Percentiles rank a stretch among this genome's conserved stretches.
Conservation (phyloP, 1,284 basidiomycete species). For the Amylostereum areolatum region DNA sequence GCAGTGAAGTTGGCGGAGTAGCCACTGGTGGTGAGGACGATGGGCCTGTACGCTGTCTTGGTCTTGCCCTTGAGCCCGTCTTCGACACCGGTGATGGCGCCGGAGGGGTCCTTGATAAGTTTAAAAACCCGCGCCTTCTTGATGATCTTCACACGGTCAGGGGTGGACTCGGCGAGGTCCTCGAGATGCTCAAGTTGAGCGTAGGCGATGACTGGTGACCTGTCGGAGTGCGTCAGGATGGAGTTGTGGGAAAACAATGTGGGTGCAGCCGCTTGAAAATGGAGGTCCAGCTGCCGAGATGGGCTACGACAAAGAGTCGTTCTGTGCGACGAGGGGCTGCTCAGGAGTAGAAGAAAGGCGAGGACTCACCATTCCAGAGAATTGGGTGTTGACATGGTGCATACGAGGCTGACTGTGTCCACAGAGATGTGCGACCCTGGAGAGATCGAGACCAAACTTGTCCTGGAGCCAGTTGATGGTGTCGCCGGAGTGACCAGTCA, state of each 20-base stretch:
- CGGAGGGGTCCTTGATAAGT: slow-evolving; percentile 79
- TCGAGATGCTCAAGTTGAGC: slow-evolving; percentile 93
- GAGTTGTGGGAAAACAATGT: background rate
- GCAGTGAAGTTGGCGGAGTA: slow-evolving; percentile 95
- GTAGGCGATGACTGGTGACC: slow-evolving; percentile 94
- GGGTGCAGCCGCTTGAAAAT: background rate
- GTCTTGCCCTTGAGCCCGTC: slow-evolving; percentile 79
- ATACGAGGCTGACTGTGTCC: slow-evolving; percentile 94
- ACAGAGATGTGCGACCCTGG: slow-evolving; percentile 92
- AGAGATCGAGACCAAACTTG: slow-evolving; percentile 87
- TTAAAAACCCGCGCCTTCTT: slow-evolving; percentile 89
- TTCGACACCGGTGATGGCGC: slow-evolving; percentile 78
- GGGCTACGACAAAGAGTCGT: no score
- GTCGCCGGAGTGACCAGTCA: slow-evolving; percentile 91
- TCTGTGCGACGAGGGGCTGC: no score
- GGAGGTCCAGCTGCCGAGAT: no score
- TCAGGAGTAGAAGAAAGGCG: no score
- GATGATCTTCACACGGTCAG: slow-evolving; percentile 86
- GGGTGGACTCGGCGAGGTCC: slow-evolving; percentile 79
- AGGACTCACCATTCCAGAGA: slow-evolving; percentile 85
- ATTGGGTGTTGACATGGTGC: slow-evolving; percentile 90
- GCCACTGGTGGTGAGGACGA: slow-evolving; percentile 94
- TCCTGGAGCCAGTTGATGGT: slow-evolving; percentile 96
- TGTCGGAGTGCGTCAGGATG: slow-evolving; percentile 16
- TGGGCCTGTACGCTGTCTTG: slow-evolving; percentile 80